phyloP scores from a whole-genome alignment of 495 filamentous ascomycete genomes.

The Aspergillus taichungensis region DNA sequence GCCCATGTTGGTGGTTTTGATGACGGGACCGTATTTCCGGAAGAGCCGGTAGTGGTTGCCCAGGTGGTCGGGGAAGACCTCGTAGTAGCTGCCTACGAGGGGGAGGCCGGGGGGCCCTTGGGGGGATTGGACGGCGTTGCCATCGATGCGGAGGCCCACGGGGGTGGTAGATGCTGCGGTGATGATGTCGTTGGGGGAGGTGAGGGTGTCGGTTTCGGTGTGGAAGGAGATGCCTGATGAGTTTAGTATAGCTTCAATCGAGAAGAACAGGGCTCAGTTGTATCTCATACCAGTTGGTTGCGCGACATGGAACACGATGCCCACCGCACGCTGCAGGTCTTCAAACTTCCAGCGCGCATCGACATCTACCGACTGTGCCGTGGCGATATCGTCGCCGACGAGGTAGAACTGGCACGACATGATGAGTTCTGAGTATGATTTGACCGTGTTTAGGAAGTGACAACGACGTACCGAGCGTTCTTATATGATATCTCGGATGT shows the following conservation, averaged over 20 bases:
- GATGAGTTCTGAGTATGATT: neutral
- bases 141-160: constrained; percentile 37
- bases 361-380: constrained; percentile 10
- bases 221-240: constrained; percentile 30
- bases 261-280: neutral
- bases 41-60: constrained; percentile 53
- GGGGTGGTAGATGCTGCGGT: constrained; percentile 10
- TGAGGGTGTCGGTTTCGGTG: constrained; percentile 15
- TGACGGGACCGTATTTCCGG: constrained; percentile 41
- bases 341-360: constrained; percentile 18
- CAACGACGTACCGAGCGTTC: too few relatives aligned
- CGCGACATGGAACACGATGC: constrained; percentile 11
- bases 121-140: constrained; percentile 29
- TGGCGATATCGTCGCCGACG: constrained; percentile 15
- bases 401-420: constrained; percentile 15
- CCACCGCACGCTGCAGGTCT: constrained; percentile 17
- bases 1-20: constrained; percentile 49
- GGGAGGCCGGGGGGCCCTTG: constrained; percentile 43
- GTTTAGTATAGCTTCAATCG: neutral
- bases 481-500: too few relatives aligned
- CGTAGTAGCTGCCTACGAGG: constrained; percentile 42
- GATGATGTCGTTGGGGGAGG: constrained; percentile 20
- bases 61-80: constrained; percentile 50
- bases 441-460: too few relatives aligned
- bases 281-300: constrained; percentile 13